phyloP scores from a whole-genome alignment of 768 basidiomycete species.

The Boletus subcaerulescens region DNA sequence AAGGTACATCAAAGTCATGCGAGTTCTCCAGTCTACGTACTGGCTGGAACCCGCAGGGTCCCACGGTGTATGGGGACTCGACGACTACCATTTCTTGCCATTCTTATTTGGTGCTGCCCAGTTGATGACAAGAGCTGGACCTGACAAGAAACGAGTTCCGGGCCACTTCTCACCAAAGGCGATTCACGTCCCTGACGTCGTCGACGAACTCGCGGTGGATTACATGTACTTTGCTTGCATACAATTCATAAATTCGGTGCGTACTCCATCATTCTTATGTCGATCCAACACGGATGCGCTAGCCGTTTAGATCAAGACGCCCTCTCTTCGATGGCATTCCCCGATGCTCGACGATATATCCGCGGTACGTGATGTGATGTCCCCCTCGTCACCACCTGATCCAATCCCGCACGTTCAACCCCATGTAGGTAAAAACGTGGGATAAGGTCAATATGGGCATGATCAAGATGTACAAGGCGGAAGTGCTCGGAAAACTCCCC shows the following conservation, averaged over 20 bases:
- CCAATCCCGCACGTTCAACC: neutral
- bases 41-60: conserved; percentile 99
- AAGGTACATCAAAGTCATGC: conserved; percentile 77
- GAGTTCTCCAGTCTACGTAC: conserved; percentile 86
- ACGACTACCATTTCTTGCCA: conserved; percentile 95
- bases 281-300: neutral
- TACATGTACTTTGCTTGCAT: conserved; percentile 99
- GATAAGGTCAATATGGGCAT: conserved; percentile 95
- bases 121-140: conserved; percentile 32
- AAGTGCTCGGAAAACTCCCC: conserved; percentile 93
- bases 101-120: conserved; percentile 88
- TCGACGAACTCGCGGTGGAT: conserved; percentile 86
- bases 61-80: conserved; percentile 96
- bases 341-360: conserved; percentile 99
- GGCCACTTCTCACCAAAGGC: conserved; percentile 89
- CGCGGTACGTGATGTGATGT: conserved; percentile 43
- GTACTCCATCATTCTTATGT: conserved; percentile 20
- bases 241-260: conserved; percentile 89
- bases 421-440: conserved; percentile 76
- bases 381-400: neutral
- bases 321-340: conserved; percentile 95
- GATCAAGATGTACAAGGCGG: conserved; percentile 97
- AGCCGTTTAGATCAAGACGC: conserved; percentile 78
- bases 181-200: conserved; percentile 87
- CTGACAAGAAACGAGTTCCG: conserved; percentile 14